phyloP scores from a whole-genome alignment of 2,329 filamentous ascomycete species.

The Aspergillus sp. region DNA sequence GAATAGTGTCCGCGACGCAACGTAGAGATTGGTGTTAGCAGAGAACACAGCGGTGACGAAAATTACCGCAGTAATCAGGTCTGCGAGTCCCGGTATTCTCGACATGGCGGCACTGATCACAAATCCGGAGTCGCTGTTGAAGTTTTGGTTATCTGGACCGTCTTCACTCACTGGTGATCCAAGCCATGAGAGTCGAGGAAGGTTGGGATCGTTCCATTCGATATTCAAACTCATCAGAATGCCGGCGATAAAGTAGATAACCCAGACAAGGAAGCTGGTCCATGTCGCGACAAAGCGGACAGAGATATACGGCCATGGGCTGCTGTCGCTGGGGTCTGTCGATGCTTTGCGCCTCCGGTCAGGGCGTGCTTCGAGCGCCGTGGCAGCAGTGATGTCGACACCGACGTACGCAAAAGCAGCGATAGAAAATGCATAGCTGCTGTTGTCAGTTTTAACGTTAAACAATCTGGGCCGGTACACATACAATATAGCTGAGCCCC shows the following conservation, averaged over 20 bases:
- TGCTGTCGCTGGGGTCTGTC: background rate
- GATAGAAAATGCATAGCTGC: slow-evolving; percentile 31
- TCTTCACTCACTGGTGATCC: background rate
- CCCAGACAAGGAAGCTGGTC: slow-evolving; percentile 27
- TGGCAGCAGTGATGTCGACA: slow-evolving; percentile 34
- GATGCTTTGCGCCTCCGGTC: slow-evolving; percentile 6
- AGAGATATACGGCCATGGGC: slow-evolving; percentile 15
- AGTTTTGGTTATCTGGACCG: background rate
- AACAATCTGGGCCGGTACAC: background rate
- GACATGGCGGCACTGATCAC: slow-evolving; percentile 25
- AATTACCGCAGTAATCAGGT: slow-evolving; percentile 29
- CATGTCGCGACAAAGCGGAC: slow-evolving; percentile 30
- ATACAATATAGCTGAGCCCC: slow-evolving; percentile 28
- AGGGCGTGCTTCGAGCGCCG: slow-evolving; percentile 34
- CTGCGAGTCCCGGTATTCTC: slow-evolving; percentile 19
- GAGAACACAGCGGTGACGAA: slow-evolving; percentile 32
- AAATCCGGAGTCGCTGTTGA: slow-evolving; percentile 21
- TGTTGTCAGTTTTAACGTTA: background rate
- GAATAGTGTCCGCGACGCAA: slow-evolving; percentile 35
- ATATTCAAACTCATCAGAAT: slow-evolving; percentile 29
- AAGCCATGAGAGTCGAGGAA: slow-evolving; percentile 22
- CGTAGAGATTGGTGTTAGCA: slow-evolving; percentile 36
- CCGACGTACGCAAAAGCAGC: slow-evolving; percentile 34
- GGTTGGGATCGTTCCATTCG: slow-evolving; percentile 19
- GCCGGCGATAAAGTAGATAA: slow-evolving; percentile 28